A percentile compares a stretch with the other conserved stretches of the same genome.
phyloP scores from a whole-genome alignment of 2,329 filamentous ascomycete species.

The Calonectria pauciramosa region DNA sequence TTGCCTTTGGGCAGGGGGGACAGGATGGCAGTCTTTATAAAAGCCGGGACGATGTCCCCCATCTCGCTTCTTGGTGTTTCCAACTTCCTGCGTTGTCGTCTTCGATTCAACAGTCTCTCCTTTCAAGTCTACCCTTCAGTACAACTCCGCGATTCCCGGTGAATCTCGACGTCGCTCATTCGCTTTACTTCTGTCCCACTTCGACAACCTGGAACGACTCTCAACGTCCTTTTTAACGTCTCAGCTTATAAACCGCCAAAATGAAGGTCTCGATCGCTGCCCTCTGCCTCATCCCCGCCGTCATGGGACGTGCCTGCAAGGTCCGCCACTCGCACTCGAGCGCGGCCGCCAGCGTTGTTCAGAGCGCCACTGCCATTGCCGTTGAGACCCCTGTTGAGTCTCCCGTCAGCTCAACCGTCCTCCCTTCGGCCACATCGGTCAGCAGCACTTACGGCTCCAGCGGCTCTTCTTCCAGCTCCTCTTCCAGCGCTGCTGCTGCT shows the following conservation, averaged over 20 bases:
- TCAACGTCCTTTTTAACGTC: neutral
- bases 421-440: neutral
- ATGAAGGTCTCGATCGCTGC: slow-evolving; percentile 46
- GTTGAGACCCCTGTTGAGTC: neutral
- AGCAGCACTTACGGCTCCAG: neutral
- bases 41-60: slow-evolving; percentile 7
- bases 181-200: neutral
- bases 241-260: slow-evolving; percentile 20
- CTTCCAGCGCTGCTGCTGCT: slow-evolving; percentile 9
- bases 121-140: slow-evolving; percentile 21
- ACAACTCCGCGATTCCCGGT: slow-evolving; percentile 28
- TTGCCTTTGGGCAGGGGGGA: slow-evolving; percentile 9
- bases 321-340: slow-evolving; percentile 29
- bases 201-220: neutral
- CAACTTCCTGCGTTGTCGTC: slow-evolving; percentile 12
- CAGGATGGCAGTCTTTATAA: neutral
- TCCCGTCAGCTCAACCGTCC: neutral
- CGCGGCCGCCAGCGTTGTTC: slow-evolving; percentile 10
- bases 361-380: slow-evolving; percentile 14
- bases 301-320: slow-evolving; percentile 45
- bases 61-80: slow-evolving; percentile 4
- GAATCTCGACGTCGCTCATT: slow-evolving; percentile 28
- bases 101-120: slow-evolving; percentile 33
- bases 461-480: slow-evolving; percentile 13
- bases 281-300: slow-evolving; percentile 42